A percentile compares a stretch with the other conserved stretches of the same genome.
These are phyloP conservation scores for Pterocarpus macrocarpus DNA, from an alignment of 306 rosid species.

Conservation along the genomic window DNA sequence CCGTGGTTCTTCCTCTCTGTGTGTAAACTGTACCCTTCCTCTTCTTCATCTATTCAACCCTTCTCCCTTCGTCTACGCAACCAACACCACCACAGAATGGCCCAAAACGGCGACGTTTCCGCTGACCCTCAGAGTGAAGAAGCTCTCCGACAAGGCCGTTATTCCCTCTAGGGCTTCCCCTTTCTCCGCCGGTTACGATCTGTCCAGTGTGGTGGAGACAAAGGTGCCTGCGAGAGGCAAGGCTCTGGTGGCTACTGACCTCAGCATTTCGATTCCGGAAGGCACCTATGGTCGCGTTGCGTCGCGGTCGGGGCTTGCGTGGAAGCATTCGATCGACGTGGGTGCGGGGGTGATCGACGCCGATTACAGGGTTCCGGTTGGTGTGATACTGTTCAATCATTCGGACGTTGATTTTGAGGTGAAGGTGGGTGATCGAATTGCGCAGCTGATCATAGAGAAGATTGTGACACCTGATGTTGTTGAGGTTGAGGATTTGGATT, in stretches of 20 bases:
- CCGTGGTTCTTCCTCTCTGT: neutral
- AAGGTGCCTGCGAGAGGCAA: slow-evolving; percentile 81
- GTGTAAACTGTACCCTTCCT: slow-evolving; percentile 40
- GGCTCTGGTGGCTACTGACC: slow-evolving; percentile 76
- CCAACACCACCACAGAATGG: slow-evolving; percentile 43
- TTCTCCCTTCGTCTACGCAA: neutral
- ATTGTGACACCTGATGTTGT: slow-evolving; percentile 68
- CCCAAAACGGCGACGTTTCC: slow-evolving; percentile 43
- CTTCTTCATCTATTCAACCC: neutral
- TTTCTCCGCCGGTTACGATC: slow-evolving; percentile 92
- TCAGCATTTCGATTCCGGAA: slow-evolving; percentile 73
- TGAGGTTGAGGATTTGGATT: slow-evolving; percentile 67
- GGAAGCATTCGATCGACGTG: slow-evolving; percentile 84
- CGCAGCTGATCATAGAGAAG: slow-evolving; percentile 79
- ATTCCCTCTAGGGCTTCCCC: slow-evolving; percentile 80
- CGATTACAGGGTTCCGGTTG: slow-evolving; percentile 85
- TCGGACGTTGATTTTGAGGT: slow-evolving; percentile 77
- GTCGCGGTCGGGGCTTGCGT: slow-evolving; percentile 79
- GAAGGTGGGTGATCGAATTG: slow-evolving; percentile 79
- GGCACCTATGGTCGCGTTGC: slow-evolving; percentile 88
- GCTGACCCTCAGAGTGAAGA: slow-evolving; percentile 61
- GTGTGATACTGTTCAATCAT: slow-evolving; percentile 78
- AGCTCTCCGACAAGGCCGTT: slow-evolving; percentile 77
- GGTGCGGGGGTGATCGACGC: slow-evolving; percentile 94
- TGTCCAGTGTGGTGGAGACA: slow-evolving; percentile 63